Conservation (phyloP, 2,329 filamentous ascomycete species). For the Sarocladium strictum region DNA sequence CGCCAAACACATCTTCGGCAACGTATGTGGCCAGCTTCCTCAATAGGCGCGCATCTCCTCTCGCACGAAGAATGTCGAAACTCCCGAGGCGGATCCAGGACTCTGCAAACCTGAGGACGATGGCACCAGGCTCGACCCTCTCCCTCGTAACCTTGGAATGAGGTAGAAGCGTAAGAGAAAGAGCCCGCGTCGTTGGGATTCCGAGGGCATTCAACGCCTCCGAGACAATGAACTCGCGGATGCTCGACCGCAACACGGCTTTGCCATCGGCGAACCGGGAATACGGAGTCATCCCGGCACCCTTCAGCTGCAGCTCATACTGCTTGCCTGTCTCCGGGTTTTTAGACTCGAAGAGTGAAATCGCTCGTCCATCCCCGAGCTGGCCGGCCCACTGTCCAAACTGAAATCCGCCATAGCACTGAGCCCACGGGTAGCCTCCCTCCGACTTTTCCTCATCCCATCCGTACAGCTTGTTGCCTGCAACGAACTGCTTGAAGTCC, state of each 20-base stretch:
- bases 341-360: constrained; percentile 85
- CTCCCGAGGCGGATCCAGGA: constrained; percentile 91
- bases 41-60: constrained; percentile 71
- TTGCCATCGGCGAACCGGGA: constrained; percentile 95
- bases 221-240: constrained; percentile 89
- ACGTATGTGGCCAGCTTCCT: constrained; percentile 74
- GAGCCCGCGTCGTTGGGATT: constrained; percentile 80
- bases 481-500: constrained; percentile 70
- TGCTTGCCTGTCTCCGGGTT: constrained; percentile 65
- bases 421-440: constrained; percentile 92
- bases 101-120: constrained; percentile 87
- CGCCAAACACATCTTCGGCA: constrained; percentile 79
- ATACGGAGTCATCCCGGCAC: constrained; percentile 88
- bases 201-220: constrained; percentile 80
- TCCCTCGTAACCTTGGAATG: constrained; percentile 71
- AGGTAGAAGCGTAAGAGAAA: constrained; percentile 74
- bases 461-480: constrained; percentile 77
- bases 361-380: constrained; percentile 88
- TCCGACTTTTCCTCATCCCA: constrained; percentile 61
- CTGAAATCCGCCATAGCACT: constrained; percentile 86
- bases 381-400: constrained; percentile 92
- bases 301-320: constrained; percentile 92
- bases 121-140: constrained; percentile 79
- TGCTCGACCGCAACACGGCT: constrained; percentile 85
- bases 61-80: constrained; percentile 82